Evolutionary conservation across 805 yeast genomes (phyloP).

Genomic region (Lachancea quebecensis): DNA sequence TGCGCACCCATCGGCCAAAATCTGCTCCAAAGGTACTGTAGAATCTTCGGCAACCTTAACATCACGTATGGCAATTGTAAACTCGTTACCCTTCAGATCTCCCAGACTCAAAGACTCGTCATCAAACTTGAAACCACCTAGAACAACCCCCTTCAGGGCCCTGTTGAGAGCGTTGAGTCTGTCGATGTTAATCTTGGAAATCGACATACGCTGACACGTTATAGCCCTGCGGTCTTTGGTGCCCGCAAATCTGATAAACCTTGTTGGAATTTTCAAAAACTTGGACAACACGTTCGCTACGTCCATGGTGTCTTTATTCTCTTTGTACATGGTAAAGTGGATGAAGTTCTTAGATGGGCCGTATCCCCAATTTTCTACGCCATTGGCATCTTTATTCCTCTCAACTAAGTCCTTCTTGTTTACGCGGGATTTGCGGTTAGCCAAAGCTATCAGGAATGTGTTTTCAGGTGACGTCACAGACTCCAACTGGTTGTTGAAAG

Average conservation of each 20-base stretch:
- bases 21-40: constrained; percentile 35
- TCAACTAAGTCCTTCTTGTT: constrained; percentile 34
- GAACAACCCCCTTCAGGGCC: constrained; percentile 64
- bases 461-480: constrained; percentile 67
- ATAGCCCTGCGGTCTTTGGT: constrained; percentile 96
- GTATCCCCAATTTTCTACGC: constrained; percentile 59
- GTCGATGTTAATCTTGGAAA: constrained; percentile 62
- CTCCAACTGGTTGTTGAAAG: constrained; percentile 70
- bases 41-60: constrained; percentile 36
- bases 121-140: constrained; percentile 73
- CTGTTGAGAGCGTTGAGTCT: constrained; percentile 72
- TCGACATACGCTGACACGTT: constrained; percentile 76
- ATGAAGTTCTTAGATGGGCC: constrained; percentile 66
- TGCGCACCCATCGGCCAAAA: constrained; percentile 45
- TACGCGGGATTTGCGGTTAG: constrained; percentile 37
- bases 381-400: constrained; percentile 37
- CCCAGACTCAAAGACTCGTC: constrained; percentile 65
- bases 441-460: constrained; percentile 54
- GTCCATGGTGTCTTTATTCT: constrained; percentile 97
- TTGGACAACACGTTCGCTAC: constrained; percentile 70
- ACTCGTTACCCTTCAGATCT: constrained; percentile 83
- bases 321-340: constrained; percentile 80
- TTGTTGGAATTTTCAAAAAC: constrained; percentile 67
- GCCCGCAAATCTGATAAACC: constrained; percentile 75
- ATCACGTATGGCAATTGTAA: constrained; percentile 76